Percentiles rank a stretch among this genome's conserved stretches.
Evolutionary conservation across 179 eudicot genomes (phyloP).

Genomic region (Monotropa hypopitys): DNA sequence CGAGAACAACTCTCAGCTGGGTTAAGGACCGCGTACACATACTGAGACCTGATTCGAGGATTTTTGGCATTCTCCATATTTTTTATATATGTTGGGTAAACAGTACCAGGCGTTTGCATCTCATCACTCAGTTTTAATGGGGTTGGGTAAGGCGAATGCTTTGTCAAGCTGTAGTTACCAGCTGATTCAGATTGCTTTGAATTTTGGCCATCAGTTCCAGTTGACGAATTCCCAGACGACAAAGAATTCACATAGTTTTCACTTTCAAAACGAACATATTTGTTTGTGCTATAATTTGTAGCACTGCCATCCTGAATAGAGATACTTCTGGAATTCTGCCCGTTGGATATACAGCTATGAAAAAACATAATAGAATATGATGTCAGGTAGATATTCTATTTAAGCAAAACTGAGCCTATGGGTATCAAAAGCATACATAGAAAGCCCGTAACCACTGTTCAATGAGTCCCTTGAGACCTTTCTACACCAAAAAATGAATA

Average conservation of each 20-base stretch:
- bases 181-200: conserved; percentile 22
- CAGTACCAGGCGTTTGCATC: conserved; percentile 96
- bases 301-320: conserved; percentile 12
- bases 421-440: neutral
- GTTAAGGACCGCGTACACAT: conserved; percentile 48
- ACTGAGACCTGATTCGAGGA: conserved; percentile 71
- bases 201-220: conserved; percentile 30
- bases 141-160: conserved; percentile 70
- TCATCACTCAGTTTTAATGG: conserved; percentile 58
- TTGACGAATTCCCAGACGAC: conserved; percentile 30
- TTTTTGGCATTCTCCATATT: conserved; percentile 27
- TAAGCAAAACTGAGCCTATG: neutral
- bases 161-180: conserved; percentile 24
- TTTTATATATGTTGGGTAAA: conserved; percentile 44
- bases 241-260: conserved; percentile 18
- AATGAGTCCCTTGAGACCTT: neutral
- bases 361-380: neutral
- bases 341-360: conserved; percentile 21
- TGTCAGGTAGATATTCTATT: conserved; percentile 1
- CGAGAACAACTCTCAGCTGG: conserved; percentile 36
- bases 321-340: conserved; percentile 10
- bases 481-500: neutral
- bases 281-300: conserved; percentile 18
- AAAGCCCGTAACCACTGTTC: neutral
- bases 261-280: conserved; percentile 30